These are phyloP conservation scores for Jamesozyma spencerorum DNA, from an alignment of 805 yeast species.

Conservation along the genomic window DNA sequence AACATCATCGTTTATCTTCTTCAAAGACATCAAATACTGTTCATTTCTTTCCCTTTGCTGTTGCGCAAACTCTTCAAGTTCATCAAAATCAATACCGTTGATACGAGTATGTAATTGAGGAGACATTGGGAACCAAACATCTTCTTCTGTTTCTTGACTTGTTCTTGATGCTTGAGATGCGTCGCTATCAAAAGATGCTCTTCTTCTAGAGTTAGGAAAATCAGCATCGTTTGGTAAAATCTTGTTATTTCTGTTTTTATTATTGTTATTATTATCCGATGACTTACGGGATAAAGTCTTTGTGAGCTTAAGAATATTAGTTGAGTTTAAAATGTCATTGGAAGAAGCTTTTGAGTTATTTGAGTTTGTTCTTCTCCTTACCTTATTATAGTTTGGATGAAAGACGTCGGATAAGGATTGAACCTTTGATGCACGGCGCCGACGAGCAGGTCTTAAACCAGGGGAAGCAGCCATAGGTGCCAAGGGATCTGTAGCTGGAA, in stretches of 20 bases:
- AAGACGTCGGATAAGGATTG: slow-evolving; percentile 1
- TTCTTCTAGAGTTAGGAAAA: too few species aligned
- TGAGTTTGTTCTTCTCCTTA: too few species aligned
- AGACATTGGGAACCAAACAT: slow-evolving; percentile 92
- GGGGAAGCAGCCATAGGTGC: not conserved
- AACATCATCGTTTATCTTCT: not conserved
- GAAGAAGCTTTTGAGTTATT: not conserved
- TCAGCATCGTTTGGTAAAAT: too few species aligned
- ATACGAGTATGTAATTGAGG: slow-evolving; percentile 48
- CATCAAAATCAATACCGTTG: slow-evolving; percentile 84
- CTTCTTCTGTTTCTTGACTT: slow-evolving; percentile 90
- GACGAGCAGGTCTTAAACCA: not conserved
- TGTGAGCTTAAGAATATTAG: not conserved
- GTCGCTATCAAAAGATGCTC: slow-evolving; percentile 46
- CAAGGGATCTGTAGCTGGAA: not conserved
- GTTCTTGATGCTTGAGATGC: slow-evolving; percentile 71
- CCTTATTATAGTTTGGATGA: not conserved
- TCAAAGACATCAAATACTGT: slow-evolving; percentile 24
- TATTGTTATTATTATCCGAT: not conserved
- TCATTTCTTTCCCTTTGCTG: slow-evolving; percentile 46
- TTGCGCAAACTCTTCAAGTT: slow-evolving; percentile 70
- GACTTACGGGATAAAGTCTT: slow-evolving; percentile 1
- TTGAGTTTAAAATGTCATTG: too few species aligned
- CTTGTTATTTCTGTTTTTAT: not conserved
- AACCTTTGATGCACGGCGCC: slow-evolving; percentile 1